Base-by-base conservation (phyloP, 768 basidiomycete species). In the Pleurotus pulmonarius region DNA sequence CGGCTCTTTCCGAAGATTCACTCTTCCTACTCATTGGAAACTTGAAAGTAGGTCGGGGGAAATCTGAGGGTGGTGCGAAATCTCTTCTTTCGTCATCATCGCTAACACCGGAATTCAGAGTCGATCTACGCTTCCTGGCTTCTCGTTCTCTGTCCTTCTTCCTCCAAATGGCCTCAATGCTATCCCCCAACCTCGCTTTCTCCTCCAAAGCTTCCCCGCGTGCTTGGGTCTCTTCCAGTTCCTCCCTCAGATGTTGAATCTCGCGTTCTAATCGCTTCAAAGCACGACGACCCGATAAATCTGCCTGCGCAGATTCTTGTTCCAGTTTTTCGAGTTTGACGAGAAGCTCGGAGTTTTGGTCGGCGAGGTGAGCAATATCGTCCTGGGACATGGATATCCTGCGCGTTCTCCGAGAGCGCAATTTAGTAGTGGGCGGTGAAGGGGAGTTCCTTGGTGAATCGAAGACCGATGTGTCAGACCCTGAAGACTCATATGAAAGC, bases 331-430 rank as follows among this genome's bases (percentile, higher is more conserved):
- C 87, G 4, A 94, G 77, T 60, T 91, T 90, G 22, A 78, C 70
- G 3, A 90, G 71, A 13, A 94, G 83, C 60, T 94, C 90, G 0
- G 86, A 83, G 63, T 94, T 94, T 70, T 94, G 91, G 64, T 91
- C 88, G 0, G 88, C 81, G 43, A 94, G 81, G 5, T 81, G 74
- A 2, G 84, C 81, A 24, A 94, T 77, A 57, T 92, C 90, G 13
- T 79, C 72, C 1, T 84, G 83, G 3, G 86, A 83, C 55, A 89
- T 80, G 45, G 88, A 84, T 44, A 88, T 78, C 49, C 81, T 77
- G 37, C 79, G 76, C 1, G 72, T 60, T 61, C 72, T 75, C 2
- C 51, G 51, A 18, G 15, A n/a, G 16, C 67, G 63, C 46, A 61
- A 64, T 56, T 69, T 62, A 48, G 58, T 47, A 49, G 58, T 47